Evolutionary conservation across 2,329 filamentous ascomycete genomes (phyloP).

Genomic region (Colletotrichum lini): DNA sequence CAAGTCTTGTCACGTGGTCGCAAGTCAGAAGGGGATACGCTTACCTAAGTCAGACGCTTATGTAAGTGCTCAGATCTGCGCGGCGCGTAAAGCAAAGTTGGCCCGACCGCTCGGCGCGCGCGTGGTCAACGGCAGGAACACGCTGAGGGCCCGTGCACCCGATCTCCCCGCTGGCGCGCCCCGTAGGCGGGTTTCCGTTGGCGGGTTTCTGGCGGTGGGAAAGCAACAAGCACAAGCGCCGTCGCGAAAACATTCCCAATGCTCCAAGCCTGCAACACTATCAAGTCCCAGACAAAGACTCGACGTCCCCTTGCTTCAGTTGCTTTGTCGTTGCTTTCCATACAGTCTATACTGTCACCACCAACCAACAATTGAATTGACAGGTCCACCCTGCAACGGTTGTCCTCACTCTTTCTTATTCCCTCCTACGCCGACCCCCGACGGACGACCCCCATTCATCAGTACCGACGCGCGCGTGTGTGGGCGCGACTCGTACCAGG

Average conservation of each 20-base stretch:
- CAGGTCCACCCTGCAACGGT: neutral
- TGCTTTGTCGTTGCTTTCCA: neutral
- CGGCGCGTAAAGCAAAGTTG: conserved; percentile 28
- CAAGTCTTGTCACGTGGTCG: conserved; percentile 2
- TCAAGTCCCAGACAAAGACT: conserved; percentile 33
- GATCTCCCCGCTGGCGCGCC: neutral
- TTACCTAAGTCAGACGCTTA: conserved; percentile 23
- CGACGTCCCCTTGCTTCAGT: conserved; percentile 22
- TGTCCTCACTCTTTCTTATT: conserved; percentile 14
- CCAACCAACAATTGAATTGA: conserved; percentile 14
- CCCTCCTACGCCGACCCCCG: neutral
- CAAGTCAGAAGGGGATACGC: neutral
- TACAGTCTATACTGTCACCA: too few relatives aligned
- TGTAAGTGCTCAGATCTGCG: conserved; percentile 10
- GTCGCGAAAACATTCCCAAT: conserved; percentile 42
- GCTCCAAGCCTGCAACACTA: conserved; percentile 22
- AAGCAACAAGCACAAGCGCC: neutral
- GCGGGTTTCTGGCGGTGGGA: conserved; percentile 23
- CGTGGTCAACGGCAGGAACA: conserved; percentile 27
- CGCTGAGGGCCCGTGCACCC: conserved; percentile 22
- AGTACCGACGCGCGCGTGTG: conserved; percentile 32
- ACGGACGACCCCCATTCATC: neutral
- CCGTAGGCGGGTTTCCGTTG: neutral
- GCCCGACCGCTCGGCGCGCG: conserved; percentile 12
- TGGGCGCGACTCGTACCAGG: conserved; percentile 36